Evolutionary conservation across 1,284 basidiomycete genomes (phyloP), one percentile per base, ranked within the genome.

Genomic region (Fomes fomentarius): DNA sequence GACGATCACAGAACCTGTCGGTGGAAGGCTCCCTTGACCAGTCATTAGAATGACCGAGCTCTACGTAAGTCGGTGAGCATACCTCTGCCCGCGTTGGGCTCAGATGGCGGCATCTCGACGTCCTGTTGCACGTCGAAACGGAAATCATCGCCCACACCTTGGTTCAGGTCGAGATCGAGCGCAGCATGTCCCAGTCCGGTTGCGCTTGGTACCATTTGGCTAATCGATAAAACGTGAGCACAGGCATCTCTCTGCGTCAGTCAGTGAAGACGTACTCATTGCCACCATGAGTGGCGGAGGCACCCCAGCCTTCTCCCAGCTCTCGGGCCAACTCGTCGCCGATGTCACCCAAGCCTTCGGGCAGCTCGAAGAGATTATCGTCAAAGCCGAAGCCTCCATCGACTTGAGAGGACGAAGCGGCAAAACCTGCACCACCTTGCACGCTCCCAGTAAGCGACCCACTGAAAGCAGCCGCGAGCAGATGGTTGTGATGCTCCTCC

Each of bases 321-420:
- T 91, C 89, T 57, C 76, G 77, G 3, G 84, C 87, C 24, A 91
- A 71, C 60, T 91, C 89, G 39, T 89, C 88, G 2, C 80, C 84
- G 17, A 88, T 70, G 15, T 74, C 80, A 54, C 83, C 86, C 17
- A 86, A 63, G 15, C 75, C 84, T 50, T 84, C 85, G 7, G 77
- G 76, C 12, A 73, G 66, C 1, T 63, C 72, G 52, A 85, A 77
- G 25, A 82, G 72, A 47, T 81, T 77, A 57, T 87, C 84, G 31
- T 80, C 67, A 38, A 84, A 79, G 11, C 49, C 73, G 52, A 86
- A 81, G 3, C 72, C 75, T 14, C 68, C 78, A 19, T 75, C 79
- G 4, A 69, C 67, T 54, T 85, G 83, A 9, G 87, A 89, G 6
- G 87, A 87, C 5, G 84, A 82, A 3, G 70, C 76, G 8, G 71